Evolutionary conservation across 1,284 basidiomycete genomes (phyloP).

Genomic region (Ustilago trichophora): DNA sequence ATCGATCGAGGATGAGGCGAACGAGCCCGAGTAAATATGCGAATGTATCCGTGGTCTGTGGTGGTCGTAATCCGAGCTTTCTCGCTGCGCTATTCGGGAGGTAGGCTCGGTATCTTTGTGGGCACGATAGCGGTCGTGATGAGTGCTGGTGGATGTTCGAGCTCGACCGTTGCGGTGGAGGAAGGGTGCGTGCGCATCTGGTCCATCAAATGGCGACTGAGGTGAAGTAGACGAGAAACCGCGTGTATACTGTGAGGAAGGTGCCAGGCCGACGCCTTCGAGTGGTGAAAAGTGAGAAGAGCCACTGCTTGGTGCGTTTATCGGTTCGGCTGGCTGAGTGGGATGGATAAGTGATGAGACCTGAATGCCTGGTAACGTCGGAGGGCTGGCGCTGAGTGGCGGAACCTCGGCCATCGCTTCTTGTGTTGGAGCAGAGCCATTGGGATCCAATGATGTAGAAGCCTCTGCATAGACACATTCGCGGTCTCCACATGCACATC

Average conservation of each 20-base stretch:
- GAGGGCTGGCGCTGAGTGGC: background rate
- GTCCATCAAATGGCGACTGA: constrained; percentile 11
- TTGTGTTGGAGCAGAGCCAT: background rate
- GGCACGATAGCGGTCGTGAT: constrained; percentile 19
- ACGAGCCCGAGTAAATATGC: constrained; percentile 2
- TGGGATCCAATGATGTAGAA: background rate
- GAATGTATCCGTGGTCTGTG: constrained; percentile 12
- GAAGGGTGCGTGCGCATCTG: background rate
- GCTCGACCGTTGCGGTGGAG: constrained; percentile 2
- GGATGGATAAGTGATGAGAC: constrained; percentile 30
- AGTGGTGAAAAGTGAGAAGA: constrained; percentile 4
- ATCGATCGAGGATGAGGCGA: constrained; percentile 19
- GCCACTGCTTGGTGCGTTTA: background rate
- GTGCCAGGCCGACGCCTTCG: constrained; percentile 4
- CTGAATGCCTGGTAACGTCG: constrained; percentile 11
- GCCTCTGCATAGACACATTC: constrained; percentile 31
- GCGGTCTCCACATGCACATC: constrained; percentile 38
- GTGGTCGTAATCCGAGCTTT: constrained; percentile 17
- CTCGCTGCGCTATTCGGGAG: background rate
- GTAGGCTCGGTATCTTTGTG: background rate
- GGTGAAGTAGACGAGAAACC: constrained; percentile 12
- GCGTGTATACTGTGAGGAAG: background rate
- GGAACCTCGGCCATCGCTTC: background rate
- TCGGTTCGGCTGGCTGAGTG: constrained; percentile 1
- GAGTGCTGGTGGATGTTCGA: constrained; percentile 21